Evolutionary conservation across 805 yeast genomes (phyloP), one percentile per base, ranked within the genome.

Genomic region (Spencermartinsiella europaea): DNA sequence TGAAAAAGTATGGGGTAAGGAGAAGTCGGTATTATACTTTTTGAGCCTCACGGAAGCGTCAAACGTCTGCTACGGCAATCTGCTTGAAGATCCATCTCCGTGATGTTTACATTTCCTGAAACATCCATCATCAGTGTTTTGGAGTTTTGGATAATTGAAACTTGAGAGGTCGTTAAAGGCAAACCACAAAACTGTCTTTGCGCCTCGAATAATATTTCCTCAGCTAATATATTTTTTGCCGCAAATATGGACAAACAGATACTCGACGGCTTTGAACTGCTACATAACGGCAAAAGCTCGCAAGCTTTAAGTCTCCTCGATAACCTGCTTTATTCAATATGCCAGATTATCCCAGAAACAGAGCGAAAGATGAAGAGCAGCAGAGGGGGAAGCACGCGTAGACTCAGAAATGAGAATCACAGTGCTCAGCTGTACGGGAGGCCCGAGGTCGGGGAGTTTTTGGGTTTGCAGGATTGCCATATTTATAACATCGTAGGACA

Each of bases 401-500:
- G 31, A 25, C 7, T 7, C 21, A 37, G 21, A 17, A 37, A 21
- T 16, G 40, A 37, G 17, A 42, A 42, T 31, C 34, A 42, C 40
- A 21, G 37, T 14, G 21, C 45, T 12, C 31, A 21, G 12, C 16
- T 42, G 10, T 7, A 33, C 17, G 21, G 15, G 7, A 42, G 34
- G 15, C 19, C 10, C 4, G 33, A 21, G 27, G n/a, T 33, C 17
- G 14, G n/a, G 4, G 50, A 51, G 38, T 51, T 53, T 34, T 17
- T 51, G 35, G 35, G 34, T 16, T 42, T 56, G 2, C 90, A 83
- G 57, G 77, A 79, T 55, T 64, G 64, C 22, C 75, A 79, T 59
- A 72, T 73, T 40, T 73, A 63, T 57, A 83, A 83, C 54, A 46
- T 82, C 3, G 71, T 4, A 56, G 56, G 48, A 35, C 48, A 16